Conservation (phyloP, 2,329 filamentous ascomycete species). For the Nannizziopsis arthrosporioides region DNA sequence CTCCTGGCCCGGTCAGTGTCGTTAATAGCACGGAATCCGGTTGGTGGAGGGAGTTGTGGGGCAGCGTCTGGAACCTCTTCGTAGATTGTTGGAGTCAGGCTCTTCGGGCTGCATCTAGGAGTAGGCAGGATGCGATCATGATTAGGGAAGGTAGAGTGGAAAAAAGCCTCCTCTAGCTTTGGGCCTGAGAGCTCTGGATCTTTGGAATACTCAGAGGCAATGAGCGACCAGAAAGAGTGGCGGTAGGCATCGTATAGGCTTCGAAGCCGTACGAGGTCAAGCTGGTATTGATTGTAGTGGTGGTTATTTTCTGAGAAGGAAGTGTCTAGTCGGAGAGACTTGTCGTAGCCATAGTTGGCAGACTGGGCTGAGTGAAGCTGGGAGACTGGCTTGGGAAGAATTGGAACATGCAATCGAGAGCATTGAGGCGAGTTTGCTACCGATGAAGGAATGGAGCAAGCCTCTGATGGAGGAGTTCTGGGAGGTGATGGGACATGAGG, state of each 20-base stretch:
- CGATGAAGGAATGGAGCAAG: conserved; percentile 9
- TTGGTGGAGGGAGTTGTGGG: not conserved
- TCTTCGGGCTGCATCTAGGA: conserved; percentile 17
- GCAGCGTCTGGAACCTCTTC: conserved; percentile 4
- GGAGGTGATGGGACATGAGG: conserved; percentile 5
- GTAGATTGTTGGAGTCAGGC: conserved; percentile 12
- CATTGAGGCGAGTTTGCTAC: conserved; percentile 2
- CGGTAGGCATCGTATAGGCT: conserved; percentile 60
- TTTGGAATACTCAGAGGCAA: conserved; percentile 55
- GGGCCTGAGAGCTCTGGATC: conserved; percentile 12
- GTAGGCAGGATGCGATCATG: conserved; percentile 15
- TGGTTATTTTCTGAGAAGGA: conserved; percentile 6
- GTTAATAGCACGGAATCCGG: conserved; percentile 10
- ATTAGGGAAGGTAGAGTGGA: conserved; percentile 11
- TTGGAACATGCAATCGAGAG: conserved; percentile 8
- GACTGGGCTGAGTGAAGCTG: conserved; percentile 2
- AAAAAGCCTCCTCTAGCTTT: conserved; percentile 20
- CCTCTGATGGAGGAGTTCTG: conserved; percentile 7
- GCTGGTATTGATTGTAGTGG: conserved; percentile 19
- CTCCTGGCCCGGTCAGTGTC: not conserved
- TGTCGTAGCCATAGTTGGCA: conserved; percentile 8
- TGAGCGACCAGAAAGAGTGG: conserved; percentile 58
- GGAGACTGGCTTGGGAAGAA: conserved; percentile 10
- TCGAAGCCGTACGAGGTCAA: conserved; percentile 56
- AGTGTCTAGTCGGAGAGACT: conserved; percentile 4